These are phyloP conservation scores for Phytophthora niederhauseri DNA, from an alignment of 352 stramenopile species.

Conservation along the genomic window DNA sequence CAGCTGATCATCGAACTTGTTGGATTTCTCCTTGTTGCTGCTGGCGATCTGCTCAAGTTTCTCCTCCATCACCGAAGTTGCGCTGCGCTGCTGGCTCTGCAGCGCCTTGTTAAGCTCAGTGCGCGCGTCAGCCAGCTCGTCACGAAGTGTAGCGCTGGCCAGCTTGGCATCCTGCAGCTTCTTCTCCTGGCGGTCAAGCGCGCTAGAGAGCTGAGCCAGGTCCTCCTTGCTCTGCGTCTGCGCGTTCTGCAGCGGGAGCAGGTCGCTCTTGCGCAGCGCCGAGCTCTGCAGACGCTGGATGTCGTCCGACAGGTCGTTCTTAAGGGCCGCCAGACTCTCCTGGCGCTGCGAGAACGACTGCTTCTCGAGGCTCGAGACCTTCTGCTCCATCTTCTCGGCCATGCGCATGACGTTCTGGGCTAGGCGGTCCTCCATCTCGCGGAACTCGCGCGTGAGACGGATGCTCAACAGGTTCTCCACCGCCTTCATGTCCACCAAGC, in stretches of 20 bases:
- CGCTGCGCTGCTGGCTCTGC: slow-evolving; percentile 54
- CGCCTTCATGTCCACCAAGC: slow-evolving; percentile 63
- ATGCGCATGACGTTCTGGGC: slow-evolving; percentile 60
- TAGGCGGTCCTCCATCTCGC: slow-evolving; percentile 73
- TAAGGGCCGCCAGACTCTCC: slow-evolving; percentile 55
- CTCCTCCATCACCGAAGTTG: slow-evolving; percentile 54
- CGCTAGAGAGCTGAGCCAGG: slow-evolving; percentile 54
- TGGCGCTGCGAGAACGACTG: slow-evolving; percentile 53
- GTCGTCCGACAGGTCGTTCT: slow-evolving; percentile 63
- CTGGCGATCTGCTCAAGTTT: slow-evolving; percentile 52
- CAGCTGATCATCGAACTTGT: slow-evolving; percentile 61
- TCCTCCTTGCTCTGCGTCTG: slow-evolving; percentile 74
- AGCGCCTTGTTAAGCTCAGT: slow-evolving; percentile 64
- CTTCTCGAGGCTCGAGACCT: slow-evolving; percentile 64
- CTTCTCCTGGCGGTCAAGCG: slow-evolving; percentile 71
- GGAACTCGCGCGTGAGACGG: slow-evolving; percentile 67
- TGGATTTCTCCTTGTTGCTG: slow-evolving; percentile 51
- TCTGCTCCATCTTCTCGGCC: slow-evolving; percentile 75
- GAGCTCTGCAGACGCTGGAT: slow-evolving; percentile 58
- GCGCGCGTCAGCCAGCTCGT: slow-evolving; percentile 61
- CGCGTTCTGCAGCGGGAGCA: slow-evolving; percentile 55
- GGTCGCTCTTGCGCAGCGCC: slow-evolving; percentile 54
- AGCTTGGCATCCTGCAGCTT: slow-evolving; percentile 61
- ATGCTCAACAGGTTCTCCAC: slow-evolving; percentile 74
- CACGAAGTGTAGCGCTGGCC: slow-evolving; percentile 45